phyloP scores from a whole-genome alignment of 352 stramenopile genomes.

The Phytophthora europaea region DNA sequence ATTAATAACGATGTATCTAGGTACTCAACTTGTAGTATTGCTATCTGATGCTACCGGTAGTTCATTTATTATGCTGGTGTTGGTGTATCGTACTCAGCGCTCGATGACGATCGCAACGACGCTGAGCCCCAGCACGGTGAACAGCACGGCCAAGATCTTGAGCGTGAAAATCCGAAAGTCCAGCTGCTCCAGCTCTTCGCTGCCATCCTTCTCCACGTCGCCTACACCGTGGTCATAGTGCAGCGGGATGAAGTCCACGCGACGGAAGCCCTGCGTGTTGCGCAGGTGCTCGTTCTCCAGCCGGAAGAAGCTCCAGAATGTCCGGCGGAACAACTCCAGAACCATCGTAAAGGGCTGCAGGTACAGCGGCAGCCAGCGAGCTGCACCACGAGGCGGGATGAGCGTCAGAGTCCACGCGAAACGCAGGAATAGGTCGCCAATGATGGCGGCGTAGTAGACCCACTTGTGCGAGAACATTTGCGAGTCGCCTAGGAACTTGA shows the following conservation, averaged over 20 bases:
- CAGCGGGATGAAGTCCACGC: slow-evolving; percentile 86
- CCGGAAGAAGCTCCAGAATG: slow-evolving; percentile 90
- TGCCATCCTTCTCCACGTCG: slow-evolving; percentile 50
- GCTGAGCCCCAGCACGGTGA: slow-evolving; percentile 60
- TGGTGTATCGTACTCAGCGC: slow-evolving; percentile 11
- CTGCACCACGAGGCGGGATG: slow-evolving; percentile 71
- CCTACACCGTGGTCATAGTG: slow-evolving; percentile 85
- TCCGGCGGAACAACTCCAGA: slow-evolving; percentile 84
- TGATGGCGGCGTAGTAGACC: slow-evolving; percentile 86
- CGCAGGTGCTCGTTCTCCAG: slow-evolving; percentile 90
- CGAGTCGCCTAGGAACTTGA: slow-evolving; percentile 80
- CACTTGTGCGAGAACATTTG: slow-evolving; percentile 89
- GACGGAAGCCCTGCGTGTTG: slow-evolving; percentile 88
- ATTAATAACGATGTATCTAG: too few relatives aligned
- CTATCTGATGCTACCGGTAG: too few relatives aligned
- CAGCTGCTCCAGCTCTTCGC: slow-evolving; percentile 49
- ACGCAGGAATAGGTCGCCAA: slow-evolving; percentile 81
- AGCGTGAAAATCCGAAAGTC: slow-evolving; percentile 56
- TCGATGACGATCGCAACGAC: slow-evolving; percentile 63
- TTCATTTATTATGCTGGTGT: background rate
- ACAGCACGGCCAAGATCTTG: slow-evolving; percentile 63
- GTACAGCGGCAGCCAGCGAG: slow-evolving; percentile 75
- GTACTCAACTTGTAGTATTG: too few relatives aligned
- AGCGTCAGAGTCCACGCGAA: slow-evolving; percentile 88
- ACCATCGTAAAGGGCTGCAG: slow-evolving; percentile 90